phyloP scores from a whole-genome alignment of 768 basidiomycete species.

The Pisolithus orientalis region DNA sequence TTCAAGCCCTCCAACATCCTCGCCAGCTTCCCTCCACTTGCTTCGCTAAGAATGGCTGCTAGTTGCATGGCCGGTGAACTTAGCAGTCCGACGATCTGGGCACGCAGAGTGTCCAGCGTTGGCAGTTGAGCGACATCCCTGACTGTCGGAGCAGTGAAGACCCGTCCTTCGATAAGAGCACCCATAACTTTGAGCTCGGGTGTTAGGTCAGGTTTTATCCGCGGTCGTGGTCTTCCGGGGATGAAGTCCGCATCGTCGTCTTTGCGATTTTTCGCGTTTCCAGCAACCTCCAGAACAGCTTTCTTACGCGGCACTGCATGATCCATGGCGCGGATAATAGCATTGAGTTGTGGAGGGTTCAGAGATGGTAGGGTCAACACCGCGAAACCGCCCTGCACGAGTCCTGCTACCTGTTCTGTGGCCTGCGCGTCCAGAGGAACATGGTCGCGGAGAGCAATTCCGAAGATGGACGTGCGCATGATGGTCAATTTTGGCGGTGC shows the following conservation, averaged over 20 bases:
- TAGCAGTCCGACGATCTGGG: constrained; percentile 81
- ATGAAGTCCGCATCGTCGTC: constrained; percentile 56
- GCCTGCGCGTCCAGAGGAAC: constrained; percentile 42
- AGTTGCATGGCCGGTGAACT: constrained; percentile 70
- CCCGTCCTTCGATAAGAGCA: constrained; percentile 70
- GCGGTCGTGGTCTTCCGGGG: constrained; percentile 66
- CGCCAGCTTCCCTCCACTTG: constrained; percentile 61
- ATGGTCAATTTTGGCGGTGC: constrained; percentile 53
- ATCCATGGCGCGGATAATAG: constrained; percentile 61
- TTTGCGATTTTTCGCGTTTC: constrained; percentile 43
- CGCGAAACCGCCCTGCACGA: constrained; percentile 55
- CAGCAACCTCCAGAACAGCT: constrained; percentile 46
- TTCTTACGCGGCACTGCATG: constrained; percentile 57
- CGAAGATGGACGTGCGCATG: constrained; percentile 74
- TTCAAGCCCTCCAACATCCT: constrained; percentile 73
- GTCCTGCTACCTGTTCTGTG: constrained; percentile 47
- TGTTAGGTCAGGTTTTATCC: constrained; percentile 43
- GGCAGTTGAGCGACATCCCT: constrained; percentile 68
- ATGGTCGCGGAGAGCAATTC: constrained; percentile 65
- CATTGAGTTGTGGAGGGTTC: constrained; percentile 66
- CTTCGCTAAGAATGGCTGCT: constrained; percentile 61
- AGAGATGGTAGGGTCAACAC: constrained; percentile 60
- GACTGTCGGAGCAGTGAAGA: constrained; percentile 56
- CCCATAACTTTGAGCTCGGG: constrained; percentile 73
- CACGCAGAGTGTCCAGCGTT: constrained; percentile 66